Conservation (phyloP, 2,329 filamentous ascomycete species). For the Capronia coronata region DNA sequence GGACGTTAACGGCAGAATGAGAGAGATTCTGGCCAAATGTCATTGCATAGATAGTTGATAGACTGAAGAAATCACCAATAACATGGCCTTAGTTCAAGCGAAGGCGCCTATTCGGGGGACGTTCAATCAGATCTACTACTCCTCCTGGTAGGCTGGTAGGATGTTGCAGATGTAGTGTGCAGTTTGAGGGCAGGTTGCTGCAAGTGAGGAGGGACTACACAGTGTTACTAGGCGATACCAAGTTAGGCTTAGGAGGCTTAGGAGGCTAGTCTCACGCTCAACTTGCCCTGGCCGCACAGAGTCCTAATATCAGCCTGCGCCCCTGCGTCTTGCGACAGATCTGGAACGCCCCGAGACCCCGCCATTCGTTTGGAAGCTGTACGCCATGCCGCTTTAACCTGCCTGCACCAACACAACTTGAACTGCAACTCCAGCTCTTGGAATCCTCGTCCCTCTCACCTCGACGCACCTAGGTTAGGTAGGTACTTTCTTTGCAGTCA, state of each 20-base stretch:
- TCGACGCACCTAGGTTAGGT: too few relatives aligned
- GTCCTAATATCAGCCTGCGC: too few relatives aligned
- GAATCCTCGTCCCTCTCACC: too few relatives aligned
- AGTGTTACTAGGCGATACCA: background rate
- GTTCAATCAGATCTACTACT: slow-evolving; percentile 6
- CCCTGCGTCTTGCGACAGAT: too few relatives aligned
- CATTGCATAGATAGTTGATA: slow-evolving; percentile 11
- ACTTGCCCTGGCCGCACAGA: too few relatives aligned
- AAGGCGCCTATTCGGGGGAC: slow-evolving; percentile 20
- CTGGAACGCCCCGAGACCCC: too few relatives aligned
- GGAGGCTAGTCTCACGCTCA: too few relatives aligned
- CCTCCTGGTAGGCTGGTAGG: too few relatives aligned
- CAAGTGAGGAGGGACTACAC: background rate
- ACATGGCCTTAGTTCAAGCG: slow-evolving; percentile 14
- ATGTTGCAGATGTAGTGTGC: background rate
- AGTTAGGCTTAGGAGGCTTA: background rate
- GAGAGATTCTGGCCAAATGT: slow-evolving; percentile 12
- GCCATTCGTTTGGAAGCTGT: too few relatives aligned
- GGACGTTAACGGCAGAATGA: slow-evolving; percentile 9
- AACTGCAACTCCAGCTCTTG: too few relatives aligned
- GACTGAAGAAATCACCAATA: slow-evolving; percentile 17
- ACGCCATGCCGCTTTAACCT: too few relatives aligned
- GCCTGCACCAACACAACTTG: background rate
- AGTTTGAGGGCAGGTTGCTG: background rate
- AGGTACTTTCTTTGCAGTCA: too few relatives aligned